Evolutionary conservation across 371 early-diverging fungal genomes (phyloP), one percentile per base, ranked within the genome.

Genomic region (Quaeritorhiza haematococci): DNA sequence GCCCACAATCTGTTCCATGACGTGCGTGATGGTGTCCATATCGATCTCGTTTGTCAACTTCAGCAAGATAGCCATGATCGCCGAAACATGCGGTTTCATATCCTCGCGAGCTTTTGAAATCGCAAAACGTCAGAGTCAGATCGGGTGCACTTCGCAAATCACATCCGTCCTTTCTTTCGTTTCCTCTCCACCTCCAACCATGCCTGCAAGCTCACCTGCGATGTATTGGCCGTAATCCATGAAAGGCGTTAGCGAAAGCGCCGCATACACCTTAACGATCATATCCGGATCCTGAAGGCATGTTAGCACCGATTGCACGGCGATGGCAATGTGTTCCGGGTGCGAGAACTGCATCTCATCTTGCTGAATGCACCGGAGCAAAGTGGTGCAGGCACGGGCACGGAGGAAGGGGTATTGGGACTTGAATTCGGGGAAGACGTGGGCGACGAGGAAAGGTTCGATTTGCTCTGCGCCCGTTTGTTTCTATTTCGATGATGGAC

Each of bases 1-100:
- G 59, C 87, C 87, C 2, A 95, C 93, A 61, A 95, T 83, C 54
- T 80, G 80, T 46, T 94, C 93, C 80, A 94, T 89, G 38, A 91
- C 88, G n/a, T 71, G 71, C 0, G 94, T 75, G 8, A 96, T 69
- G 0, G 84, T 85, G 63, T 95, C 96, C 62, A 91, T 76, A 65
- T 96, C 94, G 55, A 93, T 89, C 64, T 90, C 84, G 68, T 91
- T 89, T 1, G 91, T 92, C 50, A 94, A 69, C 24, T 83, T 70
- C 55, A 96, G 74, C 35, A 94, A 74, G 44, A 77, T 72, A 69
- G 49, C 84, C 90, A 94, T 93, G 49, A 96, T 84, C 35, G 82
- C 75, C 6, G 88, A 85, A 24, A 92, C 70, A 42, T 83, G 84
- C 28, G 88, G 90, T 45, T 79, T 78, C 68, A 94, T 75, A 3